Conservation (phyloP, 345 rosid species). For the Heritiera fomes region DNA sequence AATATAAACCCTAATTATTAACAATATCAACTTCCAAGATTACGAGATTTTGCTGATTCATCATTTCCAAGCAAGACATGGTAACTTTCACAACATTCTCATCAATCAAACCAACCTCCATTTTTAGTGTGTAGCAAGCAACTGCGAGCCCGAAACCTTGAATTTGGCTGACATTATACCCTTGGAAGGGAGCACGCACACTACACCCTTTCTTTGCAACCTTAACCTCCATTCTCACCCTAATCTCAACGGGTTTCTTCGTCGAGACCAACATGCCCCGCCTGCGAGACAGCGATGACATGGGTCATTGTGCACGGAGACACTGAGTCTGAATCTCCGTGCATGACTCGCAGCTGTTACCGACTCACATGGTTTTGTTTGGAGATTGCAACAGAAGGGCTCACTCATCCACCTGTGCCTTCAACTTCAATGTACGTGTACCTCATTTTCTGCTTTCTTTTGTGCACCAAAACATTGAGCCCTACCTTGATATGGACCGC, state of each 20-base stretch:
- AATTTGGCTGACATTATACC: constrained; percentile 17
- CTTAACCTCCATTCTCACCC: constrained; percentile 1
- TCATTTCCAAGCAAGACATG: not conserved
- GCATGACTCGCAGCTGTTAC: not conserved
- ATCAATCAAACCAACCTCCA: constrained; percentile 4
- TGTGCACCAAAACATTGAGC: constrained; percentile 1
- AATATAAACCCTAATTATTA: too few relatives aligned
- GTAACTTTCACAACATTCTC: constrained; percentile 34
- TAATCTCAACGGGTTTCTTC: too few relatives aligned
- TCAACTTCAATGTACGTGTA: not conserved
- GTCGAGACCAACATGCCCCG: constrained; percentile 37
- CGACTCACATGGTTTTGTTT: constrained; percentile 38
- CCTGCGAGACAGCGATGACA: constrained; percentile 25
- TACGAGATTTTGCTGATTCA: too few relatives aligned
- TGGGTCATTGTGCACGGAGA: constrained; percentile 23
- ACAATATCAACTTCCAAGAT: too few relatives aligned
- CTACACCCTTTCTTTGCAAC: constrained; percentile 25
- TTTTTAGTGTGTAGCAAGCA: not conserved
- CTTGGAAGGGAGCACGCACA: constrained; percentile 39
- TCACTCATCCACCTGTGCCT: constrained; percentile 21
- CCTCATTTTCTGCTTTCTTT: not conserved
- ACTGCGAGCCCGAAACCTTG: constrained; percentile 23
- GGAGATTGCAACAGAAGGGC: constrained; percentile 27
- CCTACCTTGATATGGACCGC: constrained; percentile 2
- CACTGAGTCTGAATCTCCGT: constrained; percentile 22